phyloP scores from a whole-genome alignment of 2,329 filamentous ascomycete genomes.

The Calonectria naviculata region DNA sequence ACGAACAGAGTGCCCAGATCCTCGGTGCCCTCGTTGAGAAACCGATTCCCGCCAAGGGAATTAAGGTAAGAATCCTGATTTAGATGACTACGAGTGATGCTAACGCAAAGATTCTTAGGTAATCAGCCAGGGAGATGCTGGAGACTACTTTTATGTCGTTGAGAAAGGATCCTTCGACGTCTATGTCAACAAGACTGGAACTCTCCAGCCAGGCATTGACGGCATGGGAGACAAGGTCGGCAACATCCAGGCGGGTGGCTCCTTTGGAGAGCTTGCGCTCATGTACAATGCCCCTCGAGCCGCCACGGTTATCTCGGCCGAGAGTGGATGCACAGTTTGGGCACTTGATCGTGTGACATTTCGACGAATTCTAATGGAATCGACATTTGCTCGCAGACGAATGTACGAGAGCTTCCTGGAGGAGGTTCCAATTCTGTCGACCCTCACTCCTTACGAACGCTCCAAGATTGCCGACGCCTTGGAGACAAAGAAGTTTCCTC shows the following conservation, averaged over 20 bases:
- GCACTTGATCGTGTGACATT: slow-evolving; percentile 96
- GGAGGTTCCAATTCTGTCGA: slow-evolving; percentile 87
- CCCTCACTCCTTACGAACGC: slow-evolving; percentile 90
- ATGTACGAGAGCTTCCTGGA: slow-evolving; percentile 98
- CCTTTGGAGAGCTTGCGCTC: slow-evolving; percentile 94
- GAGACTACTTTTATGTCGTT: slow-evolving; percentile 98
- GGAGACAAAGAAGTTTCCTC: slow-evolving; percentile 86
- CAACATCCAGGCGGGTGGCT: slow-evolving; percentile 86
- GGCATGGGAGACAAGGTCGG: slow-evolving; percentile 88
- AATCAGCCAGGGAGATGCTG: slow-evolving; percentile 93
- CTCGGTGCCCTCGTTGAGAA: slow-evolving; percentile 94
- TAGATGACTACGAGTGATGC: neutral
- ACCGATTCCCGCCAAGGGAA: slow-evolving; percentile 90
- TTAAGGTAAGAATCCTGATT: slow-evolving; percentile 64
- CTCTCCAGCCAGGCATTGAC: slow-evolving; percentile 81
- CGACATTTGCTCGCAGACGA: slow-evolving; percentile 92
- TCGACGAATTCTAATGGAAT: slow-evolving; percentile 98
- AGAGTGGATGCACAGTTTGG: slow-evolving; percentile 86
- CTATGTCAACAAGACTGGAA: slow-evolving; percentile 83
- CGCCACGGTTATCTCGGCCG: slow-evolving; percentile 89
- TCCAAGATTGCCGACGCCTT: slow-evolving; percentile 98
- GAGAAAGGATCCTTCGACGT: slow-evolving; percentile 93
- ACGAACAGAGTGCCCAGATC: slow-evolving; percentile 89
- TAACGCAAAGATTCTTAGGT: slow-evolving; percentile 70
- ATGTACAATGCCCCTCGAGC: slow-evolving; percentile 99